Base-by-base conservation (phyloP, 768 basidiomycete species). In the Leccinum variicolor region DNA sequence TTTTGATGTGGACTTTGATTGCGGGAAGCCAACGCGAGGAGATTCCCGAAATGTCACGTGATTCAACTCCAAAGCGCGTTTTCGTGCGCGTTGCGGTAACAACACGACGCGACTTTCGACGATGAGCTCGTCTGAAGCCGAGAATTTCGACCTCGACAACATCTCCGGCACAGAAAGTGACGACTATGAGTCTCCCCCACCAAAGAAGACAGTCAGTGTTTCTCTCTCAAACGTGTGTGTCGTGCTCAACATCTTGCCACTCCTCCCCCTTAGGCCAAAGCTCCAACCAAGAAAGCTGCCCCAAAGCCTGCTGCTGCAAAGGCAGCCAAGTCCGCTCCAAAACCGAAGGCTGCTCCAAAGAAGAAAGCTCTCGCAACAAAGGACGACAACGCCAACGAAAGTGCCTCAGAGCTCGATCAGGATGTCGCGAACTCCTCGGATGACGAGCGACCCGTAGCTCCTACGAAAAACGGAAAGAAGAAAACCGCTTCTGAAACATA, bases 401-500 rank as follows among this genome's bases (percentile, higher is more conserved):
- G 76, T 65, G 70, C 65, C 46, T 71, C 76, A 53, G 79, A 79
- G 15, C 67, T 77, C 23, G 81, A 79, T 57, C 69, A 69, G 28
- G 68, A 63, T n/a, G 73, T 67, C 36, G 69, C 59, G 46, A 66
- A 76, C 58, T 77, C 71, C 51, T 74, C 76, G 60, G 76, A 75
- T 25, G 66, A 65, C 26, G 66, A 61, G 19, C 66, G 69, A 28
- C 49, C 59, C 61, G 45, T 63, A 59, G 45, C 69, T 69, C 5
- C 61, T 54, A 68, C 63, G 7, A 55, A 72, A 15, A 76, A 74
- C 6, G 68, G 71, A 54, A 90, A 89, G 77, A 87, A 90, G 77
- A 96, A 96, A 77, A 90, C 85, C 13, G 92, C 90, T 2, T 92
- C 92, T 7, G 92, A 98, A 68, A 94, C 82, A 36, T 96, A 95